Base-by-base conservation (phyloP, 306 rosid genomes). In the Leucaena leucocephala region DNA sequence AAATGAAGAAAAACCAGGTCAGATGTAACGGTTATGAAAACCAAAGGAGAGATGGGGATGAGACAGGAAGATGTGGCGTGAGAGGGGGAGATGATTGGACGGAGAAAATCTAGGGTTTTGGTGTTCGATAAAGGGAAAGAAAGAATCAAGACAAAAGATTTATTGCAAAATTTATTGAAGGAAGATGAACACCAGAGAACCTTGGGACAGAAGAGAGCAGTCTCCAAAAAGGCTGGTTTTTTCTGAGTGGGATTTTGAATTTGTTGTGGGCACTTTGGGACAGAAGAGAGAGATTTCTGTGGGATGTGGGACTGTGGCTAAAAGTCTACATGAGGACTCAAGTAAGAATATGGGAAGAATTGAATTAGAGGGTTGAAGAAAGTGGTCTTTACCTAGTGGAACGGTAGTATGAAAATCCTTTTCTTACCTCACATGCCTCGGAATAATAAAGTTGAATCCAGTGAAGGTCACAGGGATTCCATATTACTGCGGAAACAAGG, bases 91-190 rank as follows among this genome's bases (percentile, higher is more conserved):
- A 42, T 17, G 58, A 59, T 57, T 59, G 33, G 16, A 58, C 38
- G 69, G 43, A 68, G 83, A 59, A 75, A 71, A 78, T 84, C 78
- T 89, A 89, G 93, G 93, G 90, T 87, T 89, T 87, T 79, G 75
- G 76, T 75, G 50, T 84, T 80, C 64, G 83, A 77, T 35, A 33
- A 78, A 84, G 78, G 67, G 67, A 15, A 61, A 12, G 40, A 33
- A 48, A 80, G 68, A 86, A 82, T 78, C 84, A 82, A 82, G 75
- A 83, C 73, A 81, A 80, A 76, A 78, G 78, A 81, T 74, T 77
- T 9, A 22, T 54, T 68, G 68, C 55, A 15, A 33, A 33, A 33
- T 11, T 27, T 1, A 55, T 19, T 55, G 74, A 48, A 72, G 67
- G 66, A 49, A 82, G 48, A 76, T 71, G 62, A 68, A 74, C 68